Percentiles rank a stretch among this genome's conserved stretches.
These are phyloP conservation scores for Coccomyxa sp. DNA, from an alignment of 139 green algal genomes.

Conservation along the genomic window DNA sequence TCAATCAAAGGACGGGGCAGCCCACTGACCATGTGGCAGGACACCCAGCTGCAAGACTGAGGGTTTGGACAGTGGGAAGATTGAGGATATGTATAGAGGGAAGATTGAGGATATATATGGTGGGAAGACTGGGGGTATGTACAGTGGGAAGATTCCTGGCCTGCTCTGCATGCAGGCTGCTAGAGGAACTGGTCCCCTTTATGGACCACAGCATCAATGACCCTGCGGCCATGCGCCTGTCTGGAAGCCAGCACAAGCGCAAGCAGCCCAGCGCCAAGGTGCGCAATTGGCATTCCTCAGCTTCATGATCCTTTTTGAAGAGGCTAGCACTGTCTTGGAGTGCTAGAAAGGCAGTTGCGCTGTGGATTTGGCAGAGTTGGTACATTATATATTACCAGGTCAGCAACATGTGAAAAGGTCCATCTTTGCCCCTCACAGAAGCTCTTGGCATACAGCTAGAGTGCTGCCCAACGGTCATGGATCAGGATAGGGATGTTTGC, in stretches of 20 bases:
- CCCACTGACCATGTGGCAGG: neutral
- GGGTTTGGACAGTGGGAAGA: neutral
- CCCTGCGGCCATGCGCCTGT: constrained; percentile 28
- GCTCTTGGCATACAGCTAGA: neutral
- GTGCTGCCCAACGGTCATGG: no score
- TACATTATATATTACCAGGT: neutral
- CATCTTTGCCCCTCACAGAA: neutral
- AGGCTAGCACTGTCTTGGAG: no score
- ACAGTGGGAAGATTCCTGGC: no score
- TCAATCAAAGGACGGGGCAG: no score
- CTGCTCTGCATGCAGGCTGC: constrained; percentile 48
- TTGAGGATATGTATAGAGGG: neutral
- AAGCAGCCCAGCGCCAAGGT: neutral
- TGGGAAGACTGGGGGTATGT: neutral
- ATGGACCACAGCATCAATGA: constrained; percentile 69
- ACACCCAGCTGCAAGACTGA: neutral
- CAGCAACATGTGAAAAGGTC: neutral
- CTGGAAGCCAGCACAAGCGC: constrained; percentile 2
- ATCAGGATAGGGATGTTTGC: no score
- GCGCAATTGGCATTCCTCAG: neutral
- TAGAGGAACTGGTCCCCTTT: constrained; percentile 81
- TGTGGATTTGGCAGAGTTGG: no score
- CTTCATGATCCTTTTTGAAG: neutral
- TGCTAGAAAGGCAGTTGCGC: no score
- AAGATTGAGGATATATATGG: neutral